Conservation (phyloP, 75 land plant genomes). For the Adiantum capillusveneris region DNA sequence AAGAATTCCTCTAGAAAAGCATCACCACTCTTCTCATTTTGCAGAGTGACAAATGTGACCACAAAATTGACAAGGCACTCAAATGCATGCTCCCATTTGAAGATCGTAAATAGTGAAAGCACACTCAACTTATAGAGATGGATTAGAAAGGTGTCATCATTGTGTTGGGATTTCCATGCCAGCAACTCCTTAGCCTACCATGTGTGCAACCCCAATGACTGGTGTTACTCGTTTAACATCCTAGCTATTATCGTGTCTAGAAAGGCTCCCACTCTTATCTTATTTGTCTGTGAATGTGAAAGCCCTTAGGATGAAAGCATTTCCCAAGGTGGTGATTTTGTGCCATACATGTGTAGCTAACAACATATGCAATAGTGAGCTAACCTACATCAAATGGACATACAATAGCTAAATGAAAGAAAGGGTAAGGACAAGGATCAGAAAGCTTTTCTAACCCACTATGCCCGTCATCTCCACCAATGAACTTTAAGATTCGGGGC, state of each 20-base stretch:
- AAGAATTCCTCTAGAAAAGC: slow-evolving; percentile 68
- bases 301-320: too few relatives aligned
- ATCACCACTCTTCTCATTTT: slow-evolving; percentile 35
- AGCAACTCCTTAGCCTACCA: slow-evolving; percentile 61
- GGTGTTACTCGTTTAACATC: slow-evolving; percentile 48
- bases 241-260: slow-evolving; percentile 9
- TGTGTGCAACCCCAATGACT: slow-evolving; percentile 45
- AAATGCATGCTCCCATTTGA: slow-evolving; percentile 41
- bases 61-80: slow-evolving; percentile 62
- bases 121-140: slow-evolving; percentile 38
- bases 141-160: slow-evolving; percentile 21
- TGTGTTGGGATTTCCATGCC: slow-evolving; percentile 28
- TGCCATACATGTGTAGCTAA: too few relatives aligned
- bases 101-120: slow-evolving; percentile 42
- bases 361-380: too few relatives aligned
- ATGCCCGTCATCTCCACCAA: too few relatives aligned
- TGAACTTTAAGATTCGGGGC: too few relatives aligned
- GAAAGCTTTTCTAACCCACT: too few relatives aligned
- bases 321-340: too few relatives aligned
- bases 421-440: too few relatives aligned
- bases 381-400: too few relatives aligned
- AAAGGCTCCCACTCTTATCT: too few relatives aligned
- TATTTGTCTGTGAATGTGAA: too few relatives aligned
- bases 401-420: too few relatives aligned
- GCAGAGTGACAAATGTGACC: slow-evolving; percentile 38